Percentiles rank a stretch among this genome's conserved stretches.
phyloP scores from a whole-genome alignment of 768 basidiomycete genomes.

The Mrakia gelida region DNA sequence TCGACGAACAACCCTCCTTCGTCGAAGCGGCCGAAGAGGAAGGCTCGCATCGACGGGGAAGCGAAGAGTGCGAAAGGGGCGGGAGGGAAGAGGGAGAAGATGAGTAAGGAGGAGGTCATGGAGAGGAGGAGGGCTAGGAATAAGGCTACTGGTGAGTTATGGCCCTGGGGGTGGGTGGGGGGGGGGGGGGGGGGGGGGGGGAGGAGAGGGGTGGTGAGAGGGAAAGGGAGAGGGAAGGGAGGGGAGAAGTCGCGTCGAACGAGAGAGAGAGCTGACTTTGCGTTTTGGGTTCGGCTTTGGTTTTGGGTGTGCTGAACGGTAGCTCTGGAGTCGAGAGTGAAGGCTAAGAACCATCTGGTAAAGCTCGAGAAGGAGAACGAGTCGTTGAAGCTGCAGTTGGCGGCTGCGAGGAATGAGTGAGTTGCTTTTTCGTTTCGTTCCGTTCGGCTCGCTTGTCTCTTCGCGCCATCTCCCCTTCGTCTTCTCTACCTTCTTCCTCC shows the following conservation, averaged over 20 bases:
- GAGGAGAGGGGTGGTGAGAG: neutral
- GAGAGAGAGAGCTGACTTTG: neutral
- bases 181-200: too few species aligned
- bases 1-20: too few species aligned
- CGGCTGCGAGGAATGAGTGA: neutral
- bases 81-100: neutral
- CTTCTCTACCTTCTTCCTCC: neutral
- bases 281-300: neutral
- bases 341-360: neutral
- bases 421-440: neutral
- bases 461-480: neutral
- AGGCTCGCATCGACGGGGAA: too few species aligned
- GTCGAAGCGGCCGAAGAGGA: too few species aligned
- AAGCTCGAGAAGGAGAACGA: neutral
- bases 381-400: neutral
- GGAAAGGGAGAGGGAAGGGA: neutral
- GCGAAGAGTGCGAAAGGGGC: neutral
- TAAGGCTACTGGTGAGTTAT: slow-evolving; percentile 10
- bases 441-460: too few species aligned
- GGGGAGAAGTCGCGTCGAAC: neutral
- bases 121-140: slow-evolving; percentile 3
- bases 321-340: slow-evolving; percentile 1
- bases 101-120: neutral
- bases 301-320: neutral
- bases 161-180: too few species aligned